Evolutionary conservation across 1,284 basidiomycete genomes (phyloP).

Genomic region (Schizopora paradoxa): DNA sequence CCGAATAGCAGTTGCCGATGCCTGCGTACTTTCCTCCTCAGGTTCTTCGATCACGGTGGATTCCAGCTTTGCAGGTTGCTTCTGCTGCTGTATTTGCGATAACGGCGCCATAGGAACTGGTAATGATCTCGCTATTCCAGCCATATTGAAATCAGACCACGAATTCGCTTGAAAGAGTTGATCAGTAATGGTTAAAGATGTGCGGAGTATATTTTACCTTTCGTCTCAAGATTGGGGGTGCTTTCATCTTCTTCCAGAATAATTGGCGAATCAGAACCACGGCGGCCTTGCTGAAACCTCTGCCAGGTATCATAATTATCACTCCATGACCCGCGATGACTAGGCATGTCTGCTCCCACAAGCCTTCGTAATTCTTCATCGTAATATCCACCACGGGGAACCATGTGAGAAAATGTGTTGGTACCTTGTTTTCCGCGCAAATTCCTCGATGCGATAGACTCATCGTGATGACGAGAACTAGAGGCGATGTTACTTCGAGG

Average conservation of each 20-base stretch:
- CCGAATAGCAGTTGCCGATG: constrained; percentile 45
- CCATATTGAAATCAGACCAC: constrained; percentile 11
- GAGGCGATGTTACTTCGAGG: not conserved
- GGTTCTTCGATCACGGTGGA: constrained; percentile 15
- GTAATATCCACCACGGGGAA: constrained; percentile 27
- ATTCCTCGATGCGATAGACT: not conserved
- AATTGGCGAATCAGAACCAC: constrained; percentile 28
- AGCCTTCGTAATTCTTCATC: constrained; percentile 54
- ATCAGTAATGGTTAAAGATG: not conserved
- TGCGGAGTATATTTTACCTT: not conserved
- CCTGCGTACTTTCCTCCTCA: constrained; percentile 20
- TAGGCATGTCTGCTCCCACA: constrained; percentile 62
- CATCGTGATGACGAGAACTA: no score
- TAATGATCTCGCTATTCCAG: constrained; percentile 43
- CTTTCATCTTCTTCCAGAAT: not conserved
- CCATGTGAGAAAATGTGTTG: not conserved
- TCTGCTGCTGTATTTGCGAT: constrained; percentile 36
- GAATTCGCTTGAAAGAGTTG: not conserved
- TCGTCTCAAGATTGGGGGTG: not conserved
- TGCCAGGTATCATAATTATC: constrained; percentile 60
- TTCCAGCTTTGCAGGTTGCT: constrained; percentile 30
- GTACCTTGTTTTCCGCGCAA: constrained; percentile 6
- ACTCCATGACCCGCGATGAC: constrained; percentile 66
- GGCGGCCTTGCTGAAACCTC: constrained; percentile 45
- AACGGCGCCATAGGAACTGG: constrained; percentile 53